phyloP scores from a whole-genome alignment of 805 yeast species.

The Phaffomyces thermotolerans region DNA sequence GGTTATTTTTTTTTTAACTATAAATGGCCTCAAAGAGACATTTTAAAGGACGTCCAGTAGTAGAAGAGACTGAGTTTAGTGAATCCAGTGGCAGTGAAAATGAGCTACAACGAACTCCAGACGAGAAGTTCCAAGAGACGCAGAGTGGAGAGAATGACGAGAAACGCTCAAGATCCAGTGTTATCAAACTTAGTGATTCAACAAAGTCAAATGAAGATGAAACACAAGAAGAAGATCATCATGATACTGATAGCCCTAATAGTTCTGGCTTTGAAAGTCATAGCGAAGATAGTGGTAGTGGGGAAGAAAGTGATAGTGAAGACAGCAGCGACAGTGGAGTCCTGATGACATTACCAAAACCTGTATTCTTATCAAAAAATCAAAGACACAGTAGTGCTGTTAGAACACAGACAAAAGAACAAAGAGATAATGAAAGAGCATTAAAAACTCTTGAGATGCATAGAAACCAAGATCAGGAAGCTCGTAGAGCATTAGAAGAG shows the following conservation, averaged over 20 bases:
- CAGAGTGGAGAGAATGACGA: conserved; percentile 19
- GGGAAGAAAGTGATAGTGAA: conserved; percentile 25
- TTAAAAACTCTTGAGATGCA: conserved; percentile 20
- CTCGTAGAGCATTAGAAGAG: conserved; percentile 14
- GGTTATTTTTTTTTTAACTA: background rate
- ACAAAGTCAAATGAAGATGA: conserved; percentile 25
- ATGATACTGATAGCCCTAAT: no score
- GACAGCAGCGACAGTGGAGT: conserved; percentile 13
- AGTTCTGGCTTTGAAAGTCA: no score
- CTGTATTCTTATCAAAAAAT: conserved; percentile 20
- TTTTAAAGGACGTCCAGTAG: conserved; percentile 5
- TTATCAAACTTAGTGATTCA: conserved; percentile 23
- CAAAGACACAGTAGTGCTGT: conserved; percentile 3
- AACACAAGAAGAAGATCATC: conserved; percentile 23
- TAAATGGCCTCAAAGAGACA: conserved; percentile 10
- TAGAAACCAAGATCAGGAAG: conserved; percentile 20
- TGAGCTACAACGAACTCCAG: background rate
- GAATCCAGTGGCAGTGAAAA: background rate
- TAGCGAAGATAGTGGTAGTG: conserved; percentile 25
- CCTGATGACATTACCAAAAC: conserved; percentile 15
- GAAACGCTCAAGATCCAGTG: conserved; percentile 29
- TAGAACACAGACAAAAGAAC: conserved; percentile 6
- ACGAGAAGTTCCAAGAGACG: conserved; percentile 17
- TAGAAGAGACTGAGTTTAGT: background rate
- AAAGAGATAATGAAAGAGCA: conserved; percentile 23